A percentile compares a stretch with the other conserved stretches of the same genome.
phyloP scores from a whole-genome alignment of 257 asterid genomes.

The Solanum medicagineum region DNA sequence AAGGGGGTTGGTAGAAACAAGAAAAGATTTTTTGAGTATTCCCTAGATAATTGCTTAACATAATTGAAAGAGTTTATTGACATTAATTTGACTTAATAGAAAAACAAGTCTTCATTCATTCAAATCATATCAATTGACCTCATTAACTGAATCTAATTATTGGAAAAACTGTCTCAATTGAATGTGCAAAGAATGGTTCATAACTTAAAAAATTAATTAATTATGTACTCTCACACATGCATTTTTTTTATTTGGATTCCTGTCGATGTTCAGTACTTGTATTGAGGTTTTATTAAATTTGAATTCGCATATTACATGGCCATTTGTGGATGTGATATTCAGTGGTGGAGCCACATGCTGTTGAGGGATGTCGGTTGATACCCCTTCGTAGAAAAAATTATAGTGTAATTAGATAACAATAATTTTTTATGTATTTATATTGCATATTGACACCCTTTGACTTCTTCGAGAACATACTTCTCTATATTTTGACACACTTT shows the following conservation, averaged over 20 bases:
- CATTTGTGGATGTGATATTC: not conserved
- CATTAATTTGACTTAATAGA: not conserved
- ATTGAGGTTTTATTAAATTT: not conserved
- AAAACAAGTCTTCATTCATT: conserved; percentile 26
- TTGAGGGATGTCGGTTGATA: no score
- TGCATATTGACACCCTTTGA: no score
- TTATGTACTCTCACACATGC: conserved; percentile 3
- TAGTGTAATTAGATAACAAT: no score
- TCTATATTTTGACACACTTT: no score
- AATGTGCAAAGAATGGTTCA: conserved; percentile 13
- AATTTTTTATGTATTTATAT: no score
- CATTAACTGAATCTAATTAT: conserved; percentile 37
- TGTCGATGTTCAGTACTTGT: no score
- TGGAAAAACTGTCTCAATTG: conserved; percentile 16
- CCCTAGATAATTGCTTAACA: not conserved
- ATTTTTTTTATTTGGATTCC: not conserved
- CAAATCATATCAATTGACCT: conserved; percentile 18
- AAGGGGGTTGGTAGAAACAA: conserved; percentile 14
- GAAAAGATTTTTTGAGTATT: conserved; percentile 16
- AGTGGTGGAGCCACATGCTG: no score
- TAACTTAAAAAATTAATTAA: not conserved
- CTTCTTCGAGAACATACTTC: no score
- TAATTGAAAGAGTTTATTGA: not conserved
- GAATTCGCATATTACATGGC: not conserved
- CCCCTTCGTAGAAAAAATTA: no score